Base-by-base conservation (phyloP, 176 grass and related monocot genomes). In the Paspalum vaginatum region DNA sequence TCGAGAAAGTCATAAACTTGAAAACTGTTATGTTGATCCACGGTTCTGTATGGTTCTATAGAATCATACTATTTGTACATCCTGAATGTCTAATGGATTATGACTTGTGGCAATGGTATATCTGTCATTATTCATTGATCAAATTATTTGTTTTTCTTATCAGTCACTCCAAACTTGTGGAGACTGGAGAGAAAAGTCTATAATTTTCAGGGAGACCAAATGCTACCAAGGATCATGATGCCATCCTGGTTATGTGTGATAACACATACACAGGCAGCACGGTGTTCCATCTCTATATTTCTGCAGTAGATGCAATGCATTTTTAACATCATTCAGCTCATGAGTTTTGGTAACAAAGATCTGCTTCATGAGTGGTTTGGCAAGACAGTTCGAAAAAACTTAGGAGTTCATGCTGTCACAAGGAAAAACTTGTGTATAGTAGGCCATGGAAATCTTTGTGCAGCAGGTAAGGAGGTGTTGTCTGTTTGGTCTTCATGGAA, bases 171-270 rank as follows among this genome's bases (percentile, higher is more conserved):
- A 26, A 60, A 26, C 57, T 26, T 11, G 41, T 51, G 20, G 44
- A 52, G 38, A 73, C 39, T 51, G 20, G 44, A 63, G 38, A 73
- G 49, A 26, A 52, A 46, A 51, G 72, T 70, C 16, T 71, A 80
- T 9, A 21, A 54, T 21, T 50, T 81, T 61, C 48, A 52, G 48
- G 27, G 27, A 61, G 63, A 62, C 26, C 56, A 71, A 38, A 72
- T 82, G 39, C 17, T 83, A 53, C 38, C 14, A 65, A 83, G 37
- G 15, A 74, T 45, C 15, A 52, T 53, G n/a, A 55, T 68, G 11
- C 66, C 71, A 61, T 41, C 27, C 32, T 73, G 57, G 58, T 47
- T 76, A 10, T 61, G 56, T 44, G n/a, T 26, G 12, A 18, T 61
- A 76, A 27, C 41, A 46, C 16, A 20, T 24, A 27, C 61, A 47